Percentiles rank a stretch among this genome's conserved stretches.
These are phyloP conservation scores for Yamadazyma diddensiae DNA, from an alignment of 1,139 yeast species.

Conservation along the genomic window DNA sequence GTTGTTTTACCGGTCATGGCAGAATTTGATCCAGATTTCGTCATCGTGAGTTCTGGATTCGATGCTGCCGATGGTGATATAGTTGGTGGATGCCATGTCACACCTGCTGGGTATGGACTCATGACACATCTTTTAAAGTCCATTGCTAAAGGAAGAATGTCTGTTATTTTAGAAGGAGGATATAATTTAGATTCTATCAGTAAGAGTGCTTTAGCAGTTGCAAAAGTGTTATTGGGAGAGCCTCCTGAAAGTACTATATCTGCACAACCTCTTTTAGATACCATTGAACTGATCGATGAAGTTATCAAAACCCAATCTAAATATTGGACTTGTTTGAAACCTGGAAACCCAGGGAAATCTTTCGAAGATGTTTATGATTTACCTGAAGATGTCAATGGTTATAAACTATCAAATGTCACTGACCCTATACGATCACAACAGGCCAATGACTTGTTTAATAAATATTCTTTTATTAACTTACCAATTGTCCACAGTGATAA, in stretches of 20 bases:
- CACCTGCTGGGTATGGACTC: conserved; percentile 94
- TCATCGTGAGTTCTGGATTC: conserved; percentile 91
- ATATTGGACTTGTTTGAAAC: conserved; percentile 83
- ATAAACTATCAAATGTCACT: conserved; percentile 47
- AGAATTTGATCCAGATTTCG: conserved; percentile 91
- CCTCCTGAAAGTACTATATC: conserved; percentile 78
- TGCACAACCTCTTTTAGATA: conserved; percentile 66
- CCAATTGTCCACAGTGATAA: conserved; percentile 51
- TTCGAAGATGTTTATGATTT: conserved; percentile 44
- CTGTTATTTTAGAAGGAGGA: conserved; percentile 95
- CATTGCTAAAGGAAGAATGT: conserved; percentile 81
- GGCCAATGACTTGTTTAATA: conserved; percentile 51
- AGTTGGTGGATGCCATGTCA: conserved; percentile 95
- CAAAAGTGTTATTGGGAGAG: conserved; percentile 89
- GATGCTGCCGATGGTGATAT: conserved; percentile 99
- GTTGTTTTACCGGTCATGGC: conserved; percentile 86
- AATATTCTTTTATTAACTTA: conserved; percentile 59
- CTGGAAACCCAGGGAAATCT: conserved; percentile 49
- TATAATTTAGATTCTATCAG: conserved; percentile 91
- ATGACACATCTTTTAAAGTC: conserved; percentile 92
- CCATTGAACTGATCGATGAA: conserved; percentile 82
- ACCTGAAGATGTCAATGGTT: conserved; percentile 24
- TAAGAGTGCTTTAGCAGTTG: conserved; percentile 85
- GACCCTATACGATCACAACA: conserved; percentile 78
- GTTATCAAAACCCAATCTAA: conserved; percentile 79